Evolutionary conservation across 768 basidiomycete genomes (phyloP).

Genomic region (Kwoniella heveanensis): DNA sequence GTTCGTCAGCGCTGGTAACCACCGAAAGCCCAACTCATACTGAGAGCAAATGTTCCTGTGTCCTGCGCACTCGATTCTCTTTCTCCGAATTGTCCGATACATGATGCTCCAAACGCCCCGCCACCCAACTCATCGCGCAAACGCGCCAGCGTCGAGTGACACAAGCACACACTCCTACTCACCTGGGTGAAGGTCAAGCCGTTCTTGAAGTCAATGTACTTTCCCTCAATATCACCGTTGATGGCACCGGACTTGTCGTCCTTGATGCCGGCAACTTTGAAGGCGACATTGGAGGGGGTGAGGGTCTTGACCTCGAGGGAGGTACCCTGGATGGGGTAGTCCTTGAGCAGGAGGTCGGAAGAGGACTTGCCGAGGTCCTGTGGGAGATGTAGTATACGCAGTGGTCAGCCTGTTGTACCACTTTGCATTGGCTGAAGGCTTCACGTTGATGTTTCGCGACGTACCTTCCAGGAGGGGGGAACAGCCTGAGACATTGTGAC

Average conservation of each 20-base stretch:
- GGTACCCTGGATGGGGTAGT: conserved; percentile 74
- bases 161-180: conserved; percentile 19
- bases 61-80: too few species aligned
- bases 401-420: not conserved
- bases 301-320: conserved; percentile 59
- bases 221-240: conserved; percentile 89
- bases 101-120: not conserved
- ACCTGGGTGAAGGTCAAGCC: conserved; percentile 81
- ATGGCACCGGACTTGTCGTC: conserved; percentile 75
- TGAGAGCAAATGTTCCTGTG: too few species aligned
- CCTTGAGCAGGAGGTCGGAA: conserved; percentile 88
- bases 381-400: not conserved
- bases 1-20: too few species aligned
- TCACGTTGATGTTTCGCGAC: conserved; percentile 31
- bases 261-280: conserved; percentile 86
- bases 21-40: too few species aligned
- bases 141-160: not conserved
- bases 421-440: not conserved
- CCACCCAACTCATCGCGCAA: too few species aligned
- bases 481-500: conserved; percentile 77
- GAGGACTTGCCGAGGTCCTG: conserved; percentile 80
- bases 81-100: not conserved
- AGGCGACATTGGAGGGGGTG: conserved; percentile 73
- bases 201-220: conserved; percentile 86
- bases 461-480: conserved; percentile 94